Evolutionary conservation across 306 rosid species (phyloP).

Genomic region (Vachellia collinsii): DNA sequence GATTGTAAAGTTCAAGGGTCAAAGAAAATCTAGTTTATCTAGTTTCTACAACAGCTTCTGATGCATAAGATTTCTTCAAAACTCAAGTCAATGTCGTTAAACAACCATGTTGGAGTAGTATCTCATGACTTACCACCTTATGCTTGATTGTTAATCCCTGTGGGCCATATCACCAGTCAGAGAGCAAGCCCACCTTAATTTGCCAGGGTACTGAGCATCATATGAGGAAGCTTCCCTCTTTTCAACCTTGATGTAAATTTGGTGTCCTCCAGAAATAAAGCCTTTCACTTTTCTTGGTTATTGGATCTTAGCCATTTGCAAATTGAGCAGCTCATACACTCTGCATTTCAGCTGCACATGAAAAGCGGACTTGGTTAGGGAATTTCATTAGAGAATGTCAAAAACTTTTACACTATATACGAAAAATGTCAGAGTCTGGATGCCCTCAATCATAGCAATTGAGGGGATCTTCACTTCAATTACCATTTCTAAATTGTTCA

Average conservation of each 20-base stretch:
- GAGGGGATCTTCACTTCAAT: background rate
- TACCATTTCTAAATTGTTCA: background rate
- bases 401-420: background rate
- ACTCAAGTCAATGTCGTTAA: background rate
- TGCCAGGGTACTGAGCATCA: conserved; percentile 18
- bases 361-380: conserved; percentile 12
- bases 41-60: conserved; percentile 29
- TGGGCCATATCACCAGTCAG: conserved; percentile 2
- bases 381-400: background rate
- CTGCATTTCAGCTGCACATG: conserved; percentile 64
- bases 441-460: background rate
- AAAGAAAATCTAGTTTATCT: background rate
- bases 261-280: conserved; percentile 11
- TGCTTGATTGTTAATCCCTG: conserved; percentile 10
- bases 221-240: conserved; percentile 28
- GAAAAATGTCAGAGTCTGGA: background rate
- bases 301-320: conserved; percentile 67
- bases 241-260: conserved; percentile 14
- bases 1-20: background rate
- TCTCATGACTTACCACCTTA: background rate
- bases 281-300: conserved; percentile 34
- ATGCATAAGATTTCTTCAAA: conserved; percentile 11
- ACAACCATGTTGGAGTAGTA: background rate
- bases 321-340: conserved; percentile 73
- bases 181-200: conserved; percentile 21